Percentiles rank a stretch among this genome's conserved stretches.
Conservation (phyloP, 2,329 filamentous ascomycete species). For the Cadophora sp. region DNA sequence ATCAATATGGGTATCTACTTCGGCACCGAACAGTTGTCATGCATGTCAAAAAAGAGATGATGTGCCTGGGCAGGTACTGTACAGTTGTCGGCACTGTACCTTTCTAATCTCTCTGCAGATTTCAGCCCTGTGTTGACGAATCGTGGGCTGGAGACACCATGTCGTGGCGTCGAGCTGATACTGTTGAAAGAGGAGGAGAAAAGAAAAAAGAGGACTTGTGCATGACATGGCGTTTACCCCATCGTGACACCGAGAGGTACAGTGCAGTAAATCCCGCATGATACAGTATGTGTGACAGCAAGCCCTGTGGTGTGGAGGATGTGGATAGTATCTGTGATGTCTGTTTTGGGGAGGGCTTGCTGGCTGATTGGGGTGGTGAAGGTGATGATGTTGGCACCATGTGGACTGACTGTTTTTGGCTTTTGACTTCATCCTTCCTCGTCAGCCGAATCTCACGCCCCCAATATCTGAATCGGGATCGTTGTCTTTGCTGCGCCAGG, state of each 20-base stretch:
- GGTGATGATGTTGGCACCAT: neutral
- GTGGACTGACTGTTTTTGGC: neutral
- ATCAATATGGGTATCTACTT: neutral
- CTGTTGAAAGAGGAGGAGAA: too few relatives aligned
- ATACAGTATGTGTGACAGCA: neutral
- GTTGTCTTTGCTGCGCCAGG: neutral
- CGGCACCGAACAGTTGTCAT: neutral
- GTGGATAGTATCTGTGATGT: neutral
- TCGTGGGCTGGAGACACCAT: neutral
- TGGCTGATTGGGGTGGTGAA: neutral
- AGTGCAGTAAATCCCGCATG: neutral
- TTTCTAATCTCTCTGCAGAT: slow-evolving; percentile 3
- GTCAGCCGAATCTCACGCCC: neutral
- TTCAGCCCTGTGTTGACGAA: slow-evolving; percentile 3
- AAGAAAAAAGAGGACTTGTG: neutral
- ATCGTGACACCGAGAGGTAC: neutral
- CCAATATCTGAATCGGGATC: neutral
- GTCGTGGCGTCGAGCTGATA: slow-evolving; percentile 16
- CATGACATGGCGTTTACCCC: neutral
- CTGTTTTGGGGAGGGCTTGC: neutral
- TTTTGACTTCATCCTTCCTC: slow-evolving; percentile 2
- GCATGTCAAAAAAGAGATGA: neutral
- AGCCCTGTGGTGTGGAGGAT: neutral
- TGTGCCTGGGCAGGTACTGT: neutral
- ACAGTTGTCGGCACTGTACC: too few relatives aligned